Evolutionary conservation across 2,329 filamentous ascomycete genomes (phyloP).

Genomic region (Pseudogymnoascus sp.): DNA sequence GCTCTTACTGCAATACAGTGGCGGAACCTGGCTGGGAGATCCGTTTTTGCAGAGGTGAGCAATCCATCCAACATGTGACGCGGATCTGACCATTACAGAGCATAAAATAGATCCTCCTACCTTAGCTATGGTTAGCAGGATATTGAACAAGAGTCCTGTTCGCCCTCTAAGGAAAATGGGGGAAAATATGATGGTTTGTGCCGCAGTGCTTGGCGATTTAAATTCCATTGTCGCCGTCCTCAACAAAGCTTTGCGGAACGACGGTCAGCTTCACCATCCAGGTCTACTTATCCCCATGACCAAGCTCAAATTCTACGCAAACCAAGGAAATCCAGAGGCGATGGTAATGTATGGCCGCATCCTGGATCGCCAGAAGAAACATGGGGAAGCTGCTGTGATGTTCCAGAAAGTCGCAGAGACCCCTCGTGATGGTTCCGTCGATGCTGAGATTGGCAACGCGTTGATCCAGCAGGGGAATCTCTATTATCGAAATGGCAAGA

Average conservation of each 20-base stretch:
- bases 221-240: conserved; percentile 23
- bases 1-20: conserved; percentile 14
- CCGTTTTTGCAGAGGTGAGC: conserved; percentile 17
- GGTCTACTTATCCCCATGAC: conserved; percentile 15
- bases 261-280: conserved; percentile 10
- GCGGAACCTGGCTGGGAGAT: neutral
- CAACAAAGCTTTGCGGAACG: conserved; percentile 14
- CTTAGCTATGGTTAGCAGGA: conserved; percentile 20
- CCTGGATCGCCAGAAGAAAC: conserved; percentile 16
- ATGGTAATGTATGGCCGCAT: conserved; percentile 26
- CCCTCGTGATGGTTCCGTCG: conserved; percentile 16
- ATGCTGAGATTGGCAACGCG: conserved; percentile 24
- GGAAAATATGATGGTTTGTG: conserved; percentile 20
- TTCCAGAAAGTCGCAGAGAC: conserved; percentile 22
- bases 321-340: conserved; percentile 23
- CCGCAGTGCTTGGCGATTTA: conserved; percentile 24
- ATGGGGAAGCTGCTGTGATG: conserved; percentile 22
- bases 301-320: conserved; percentile 21
- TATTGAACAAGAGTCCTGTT: conserved; percentile 19
- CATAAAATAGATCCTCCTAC: conserved; percentile 20
- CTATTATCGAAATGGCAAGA: conserved; percentile 13
- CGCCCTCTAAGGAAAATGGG: conserved; percentile 19
- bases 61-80: neutral
- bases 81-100: conserved; percentile 15
- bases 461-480: conserved; percentile 23